Evolutionary conservation across 805 yeast genomes (phyloP).

Genomic region (Pichia eremophila): DNA sequence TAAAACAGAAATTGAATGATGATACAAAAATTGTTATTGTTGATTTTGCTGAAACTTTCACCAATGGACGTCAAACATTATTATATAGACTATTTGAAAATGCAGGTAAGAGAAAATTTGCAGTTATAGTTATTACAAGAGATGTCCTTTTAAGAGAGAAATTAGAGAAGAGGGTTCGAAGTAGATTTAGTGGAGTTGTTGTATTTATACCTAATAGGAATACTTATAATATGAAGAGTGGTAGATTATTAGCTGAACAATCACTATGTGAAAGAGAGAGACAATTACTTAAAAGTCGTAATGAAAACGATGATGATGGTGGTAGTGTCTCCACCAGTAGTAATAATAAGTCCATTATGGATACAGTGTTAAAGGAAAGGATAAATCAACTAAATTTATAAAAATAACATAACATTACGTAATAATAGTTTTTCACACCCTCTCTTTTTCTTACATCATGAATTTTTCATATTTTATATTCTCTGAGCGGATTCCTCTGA

Average conservation of each 20-base stretch:
- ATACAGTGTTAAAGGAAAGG: too few relatives aligned
- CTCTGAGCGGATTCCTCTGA: too few relatives aligned
- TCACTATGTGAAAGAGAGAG: not conserved
- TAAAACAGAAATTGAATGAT: constrained; percentile 54
- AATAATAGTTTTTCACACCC: too few relatives aligned
- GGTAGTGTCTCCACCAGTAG: too few relatives aligned
- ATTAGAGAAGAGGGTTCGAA: constrained; percentile 83
- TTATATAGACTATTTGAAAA: constrained; percentile 52
- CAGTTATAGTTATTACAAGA: constrained; percentile 23
- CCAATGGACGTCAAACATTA: constrained; percentile 33
- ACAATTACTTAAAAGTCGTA: not conserved
- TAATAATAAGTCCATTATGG: too few relatives aligned
- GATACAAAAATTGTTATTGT: constrained; percentile 3
- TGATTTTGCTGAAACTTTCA: not conserved
- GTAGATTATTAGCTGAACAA: not conserved
- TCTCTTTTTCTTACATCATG: too few relatives aligned
- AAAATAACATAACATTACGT: too few relatives aligned
- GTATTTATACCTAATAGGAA: constrained; percentile 17
- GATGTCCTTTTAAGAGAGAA: constrained; percentile 50
- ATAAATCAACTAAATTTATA: too few relatives aligned
- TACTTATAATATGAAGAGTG: not conserved
- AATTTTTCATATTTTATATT: too few relatives aligned
- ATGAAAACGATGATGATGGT: too few relatives aligned
- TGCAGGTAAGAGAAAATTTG: not conserved
- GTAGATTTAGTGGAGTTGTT: constrained; percentile 74